Conservation (phyloP, 2,329 filamentous ascomycete species). For the Monosporascus sp. region DNA sequence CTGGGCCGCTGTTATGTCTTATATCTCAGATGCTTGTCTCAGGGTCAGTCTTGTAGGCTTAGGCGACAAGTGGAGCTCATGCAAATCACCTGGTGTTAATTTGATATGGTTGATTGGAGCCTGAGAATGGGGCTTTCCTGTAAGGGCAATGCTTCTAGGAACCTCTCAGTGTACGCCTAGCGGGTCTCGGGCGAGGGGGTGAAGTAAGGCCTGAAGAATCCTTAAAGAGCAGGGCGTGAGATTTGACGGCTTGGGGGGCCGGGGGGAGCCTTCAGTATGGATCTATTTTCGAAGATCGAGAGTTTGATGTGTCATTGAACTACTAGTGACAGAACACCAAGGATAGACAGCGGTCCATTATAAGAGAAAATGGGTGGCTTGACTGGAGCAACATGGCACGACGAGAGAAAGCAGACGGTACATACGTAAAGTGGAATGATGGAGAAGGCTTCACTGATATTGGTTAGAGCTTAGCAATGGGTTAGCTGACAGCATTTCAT, state of each 20-base stretch:
- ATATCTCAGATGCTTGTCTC: conserved; percentile 18
- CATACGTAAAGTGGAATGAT: conserved; percentile 11
- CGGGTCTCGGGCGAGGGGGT: background rate
- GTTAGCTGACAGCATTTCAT: no score
- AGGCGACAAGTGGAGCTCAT: conserved; percentile 15
- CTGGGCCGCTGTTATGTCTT: conserved; percentile 13
- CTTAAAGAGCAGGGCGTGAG: background rate
- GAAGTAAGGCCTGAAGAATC: background rate
- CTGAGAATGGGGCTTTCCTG: conserved; percentile 19
- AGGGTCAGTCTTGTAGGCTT: conserved; percentile 15
- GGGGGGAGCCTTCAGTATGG: background rate
- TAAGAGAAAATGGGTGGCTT: conserved; percentile 14
- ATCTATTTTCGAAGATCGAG: no score
- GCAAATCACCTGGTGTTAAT: conserved; percentile 17
- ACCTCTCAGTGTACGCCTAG: conserved; percentile 2
- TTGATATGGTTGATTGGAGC: conserved; percentile 21
- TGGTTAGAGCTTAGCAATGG: conserved; percentile 5
- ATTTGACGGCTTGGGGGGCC: background rate
- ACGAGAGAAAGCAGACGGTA: conserved; percentile 13
- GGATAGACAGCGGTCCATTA: conserved; percentile 13
- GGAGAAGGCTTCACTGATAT: conserved; percentile 10
- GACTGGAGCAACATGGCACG: conserved; percentile 26
- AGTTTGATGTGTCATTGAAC: background rate
- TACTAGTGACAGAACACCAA: background rate
- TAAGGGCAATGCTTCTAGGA: conserved; percentile 16